A percentile compares a stretch with the other conserved stretches of the same genome.
Evolutionary conservation across 192 early-diverging fungal genomes (phyloP).

Genomic region (Podila epigama): DNA sequence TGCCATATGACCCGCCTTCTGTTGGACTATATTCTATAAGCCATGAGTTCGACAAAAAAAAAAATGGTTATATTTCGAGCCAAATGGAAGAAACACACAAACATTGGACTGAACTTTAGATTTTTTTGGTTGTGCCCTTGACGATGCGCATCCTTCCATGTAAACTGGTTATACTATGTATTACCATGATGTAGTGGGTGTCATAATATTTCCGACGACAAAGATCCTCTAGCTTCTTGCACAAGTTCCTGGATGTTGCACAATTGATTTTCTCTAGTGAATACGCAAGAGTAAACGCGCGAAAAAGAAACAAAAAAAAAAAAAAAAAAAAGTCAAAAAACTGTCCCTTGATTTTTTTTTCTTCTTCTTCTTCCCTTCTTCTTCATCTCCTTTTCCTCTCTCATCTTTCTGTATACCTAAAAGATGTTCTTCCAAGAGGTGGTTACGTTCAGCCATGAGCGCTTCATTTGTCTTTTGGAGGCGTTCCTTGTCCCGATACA

Average conservation of each 20-base stretch:
- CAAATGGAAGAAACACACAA: slow-evolving; percentile 18
- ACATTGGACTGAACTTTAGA: too few relatives aligned
- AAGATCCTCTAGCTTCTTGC: slow-evolving; percentile 64
- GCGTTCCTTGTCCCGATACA: slow-evolving; percentile 25
- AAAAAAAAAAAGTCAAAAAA: neutral
- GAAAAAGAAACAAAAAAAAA: neutral
- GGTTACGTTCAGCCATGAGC: slow-evolving; percentile 4
- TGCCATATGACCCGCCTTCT: slow-evolving; percentile 63
- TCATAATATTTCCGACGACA: slow-evolving; percentile 69
- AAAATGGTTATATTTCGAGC: neutral
- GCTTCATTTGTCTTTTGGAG: slow-evolving; percentile 4
- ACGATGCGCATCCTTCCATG: neutral
- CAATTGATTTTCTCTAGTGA: slow-evolving; percentile 31
- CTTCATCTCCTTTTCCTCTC: too few relatives aligned
- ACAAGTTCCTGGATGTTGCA: slow-evolving; percentile 42
- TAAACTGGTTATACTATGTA: too few relatives aligned
- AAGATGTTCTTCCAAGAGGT: slow-evolving; percentile 5
- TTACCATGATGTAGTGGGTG: slow-evolving; percentile 62
- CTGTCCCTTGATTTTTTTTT: too few relatives aligned
- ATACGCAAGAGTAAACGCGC: neutral
- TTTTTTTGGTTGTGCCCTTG: too few relatives aligned
- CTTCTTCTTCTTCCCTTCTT: too few relatives aligned
- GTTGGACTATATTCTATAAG: slow-evolving; percentile 58
- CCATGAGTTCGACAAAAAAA: neutral
- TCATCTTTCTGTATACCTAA: neutral